phyloP scores from a whole-genome alignment of 108 stramenopile genomes.

The Phaeodactylum tricornutum region DNA sequence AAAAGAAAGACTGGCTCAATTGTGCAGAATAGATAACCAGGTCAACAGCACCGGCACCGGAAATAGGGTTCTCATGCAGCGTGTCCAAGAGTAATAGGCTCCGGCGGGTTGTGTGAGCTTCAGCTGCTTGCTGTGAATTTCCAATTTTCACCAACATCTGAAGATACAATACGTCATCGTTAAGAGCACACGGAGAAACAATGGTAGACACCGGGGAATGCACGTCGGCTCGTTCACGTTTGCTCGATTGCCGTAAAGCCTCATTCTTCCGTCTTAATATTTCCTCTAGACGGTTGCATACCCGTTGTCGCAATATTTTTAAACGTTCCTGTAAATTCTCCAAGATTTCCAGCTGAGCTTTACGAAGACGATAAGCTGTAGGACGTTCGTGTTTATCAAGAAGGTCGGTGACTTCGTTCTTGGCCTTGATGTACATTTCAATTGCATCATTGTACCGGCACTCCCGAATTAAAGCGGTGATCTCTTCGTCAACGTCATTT shows the following conservation, averaged over 20 bases:
- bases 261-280: conserved; percentile 74
- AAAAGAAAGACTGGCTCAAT: conserved; percentile 80
- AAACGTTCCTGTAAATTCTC: background rate
- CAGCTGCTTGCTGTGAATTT: conserved; percentile 68
- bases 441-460: conserved; percentile 75
- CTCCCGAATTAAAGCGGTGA: conserved; percentile 70
- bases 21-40: conserved; percentile 80
- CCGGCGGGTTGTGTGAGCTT: conserved; percentile 63
- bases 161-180: conserved; percentile 65
- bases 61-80: conserved; percentile 74
- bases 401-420: conserved; percentile 50
- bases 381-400: conserved; percentile 22
- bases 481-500: conserved; percentile 64
- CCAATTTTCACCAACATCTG: conserved; percentile 68
- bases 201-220: conserved; percentile 45
- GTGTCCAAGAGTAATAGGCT: conserved; percentile 66
- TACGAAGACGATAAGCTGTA: conserved; percentile 7
- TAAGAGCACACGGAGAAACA: conserved; percentile 63
- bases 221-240: conserved; percentile 69
- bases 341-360: background rate
- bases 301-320: conserved; percentile 1
- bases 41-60: conserved; percentile 52
- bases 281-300: conserved; percentile 64
- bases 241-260: conserved; percentile 66
- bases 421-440: conserved; percentile 63